These are phyloP conservation scores for Tetradesmus obliquus DNA, from an alignment of 139 green algal genomes.

Conservation along the genomic window DNA sequence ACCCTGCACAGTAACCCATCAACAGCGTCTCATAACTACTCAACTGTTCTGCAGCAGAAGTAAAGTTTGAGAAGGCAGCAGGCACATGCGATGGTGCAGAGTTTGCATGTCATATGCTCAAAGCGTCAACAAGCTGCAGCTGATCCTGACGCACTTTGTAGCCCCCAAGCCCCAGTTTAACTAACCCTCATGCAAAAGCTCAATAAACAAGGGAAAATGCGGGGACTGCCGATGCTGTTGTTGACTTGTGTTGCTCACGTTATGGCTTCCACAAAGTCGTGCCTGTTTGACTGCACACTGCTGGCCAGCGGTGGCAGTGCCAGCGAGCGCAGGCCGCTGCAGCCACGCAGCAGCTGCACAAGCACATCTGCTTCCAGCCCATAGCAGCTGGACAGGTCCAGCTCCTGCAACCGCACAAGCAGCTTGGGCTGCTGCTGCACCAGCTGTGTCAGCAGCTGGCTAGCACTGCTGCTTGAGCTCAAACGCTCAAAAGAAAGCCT, in stretches of 20 bases:
- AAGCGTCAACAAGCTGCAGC: too few relatives aligned
- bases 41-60: too few relatives aligned
- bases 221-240: not conserved
- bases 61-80: too few relatives aligned
- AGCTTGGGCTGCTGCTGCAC: not conserved
- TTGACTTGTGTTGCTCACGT: constrained; percentile 11
- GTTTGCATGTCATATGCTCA: too few relatives aligned
- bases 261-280: not conserved
- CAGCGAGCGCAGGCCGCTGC: not conserved
- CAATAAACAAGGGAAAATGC: not conserved
- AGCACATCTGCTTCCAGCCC: constrained; percentile 12
- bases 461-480: not conserved
- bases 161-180: not conserved
- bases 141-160: not conserved
- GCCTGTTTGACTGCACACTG: not conserved
- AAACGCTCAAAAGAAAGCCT: constrained; percentile 28
- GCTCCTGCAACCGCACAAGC: not conserved
- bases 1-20: not conserved
- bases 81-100: too few relatives aligned
- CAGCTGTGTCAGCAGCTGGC: not conserved
- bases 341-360: not conserved
- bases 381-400: constrained; percentile 20
- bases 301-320: not conserved
- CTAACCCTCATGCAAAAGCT: not conserved
- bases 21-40: not conserved